phyloP scores from a whole-genome alignment of 2,329 filamentous ascomycete species.

The Aspergillus eucalypticola region DNA sequence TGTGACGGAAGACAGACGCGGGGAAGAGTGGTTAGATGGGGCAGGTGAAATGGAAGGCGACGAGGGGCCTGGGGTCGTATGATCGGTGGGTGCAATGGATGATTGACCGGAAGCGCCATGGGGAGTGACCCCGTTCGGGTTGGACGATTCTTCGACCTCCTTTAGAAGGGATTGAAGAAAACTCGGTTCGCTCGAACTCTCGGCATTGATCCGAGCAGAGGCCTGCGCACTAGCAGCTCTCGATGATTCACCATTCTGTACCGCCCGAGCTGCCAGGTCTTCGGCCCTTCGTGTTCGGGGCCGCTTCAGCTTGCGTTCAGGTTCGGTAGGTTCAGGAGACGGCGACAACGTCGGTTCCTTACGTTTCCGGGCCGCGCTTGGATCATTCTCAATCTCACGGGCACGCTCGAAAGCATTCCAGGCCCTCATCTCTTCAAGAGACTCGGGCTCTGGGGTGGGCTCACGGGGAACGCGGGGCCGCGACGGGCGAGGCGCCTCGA shows the following conservation, averaged over 20 bases:
- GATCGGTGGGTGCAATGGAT: slow-evolving; percentile 41
- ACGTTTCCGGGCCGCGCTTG: slow-evolving; percentile 48
- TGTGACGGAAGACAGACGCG: slow-evolving; percentile 40
- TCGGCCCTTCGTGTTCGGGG: slow-evolving; percentile 73
- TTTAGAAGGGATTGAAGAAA: slow-evolving; percentile 84
- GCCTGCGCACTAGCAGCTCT: slow-evolving; percentile 33
- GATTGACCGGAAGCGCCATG: slow-evolving; percentile 34
- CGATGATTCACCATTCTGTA: slow-evolving; percentile 44
- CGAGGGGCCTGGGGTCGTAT: slow-evolving; percentile 41
- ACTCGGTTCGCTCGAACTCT: slow-evolving; percentile 62
- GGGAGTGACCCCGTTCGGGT: slow-evolving; percentile 30
- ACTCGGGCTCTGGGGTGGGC: slow-evolving; percentile 63
- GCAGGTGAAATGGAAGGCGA: slow-evolving; percentile 45
- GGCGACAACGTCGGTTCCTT: slow-evolving; percentile 72
- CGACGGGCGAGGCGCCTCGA: slow-evolving; percentile 45
- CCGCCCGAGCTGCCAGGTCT: slow-evolving; percentile 50
- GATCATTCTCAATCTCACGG: slow-evolving; percentile 63
- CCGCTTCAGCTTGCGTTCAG: slow-evolving; percentile 81
- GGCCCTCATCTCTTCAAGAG: slow-evolving; percentile 75
- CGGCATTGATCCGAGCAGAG: slow-evolving; percentile 35
- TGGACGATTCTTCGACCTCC: slow-evolving; percentile 70
- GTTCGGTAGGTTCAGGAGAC: slow-evolving; percentile 66
- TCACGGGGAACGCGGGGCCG: slow-evolving; percentile 42
- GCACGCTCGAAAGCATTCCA: slow-evolving; percentile 92
- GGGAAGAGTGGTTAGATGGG: slow-evolving; percentile 44